These are phyloP conservation scores for Moesziomyces aphidis DNA, from an alignment of 1,284 basidiomycete species.

Conservation along the genomic window DNA sequence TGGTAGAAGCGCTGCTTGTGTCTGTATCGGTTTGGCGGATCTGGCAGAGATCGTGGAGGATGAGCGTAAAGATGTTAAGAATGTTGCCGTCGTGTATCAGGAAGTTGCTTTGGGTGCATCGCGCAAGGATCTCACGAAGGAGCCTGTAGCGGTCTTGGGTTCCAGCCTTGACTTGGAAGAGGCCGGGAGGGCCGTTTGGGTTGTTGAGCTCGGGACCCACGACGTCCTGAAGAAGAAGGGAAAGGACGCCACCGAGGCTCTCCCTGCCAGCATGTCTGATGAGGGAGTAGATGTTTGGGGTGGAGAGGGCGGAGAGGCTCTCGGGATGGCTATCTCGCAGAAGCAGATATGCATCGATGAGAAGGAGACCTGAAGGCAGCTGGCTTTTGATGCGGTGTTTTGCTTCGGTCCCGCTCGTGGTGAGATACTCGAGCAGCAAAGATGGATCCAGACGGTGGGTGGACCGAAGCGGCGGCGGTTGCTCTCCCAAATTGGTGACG, in stretches of 20 bases:
- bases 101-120: conserved; percentile 17
- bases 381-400: conserved; percentile 13
- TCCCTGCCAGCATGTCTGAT: conserved; percentile 14
- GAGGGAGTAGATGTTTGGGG: conserved; percentile 21
- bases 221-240: conserved; percentile 32
- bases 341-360: conserved; percentile 35
- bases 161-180: conserved; percentile 32
- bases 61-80: conserved; percentile 34
- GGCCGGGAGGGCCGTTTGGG: conserved; percentile 16
- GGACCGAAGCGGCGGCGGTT: not conserved
- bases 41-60: conserved; percentile 33
- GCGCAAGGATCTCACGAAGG: conserved; percentile 25
- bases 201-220: conserved; percentile 20
- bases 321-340: conserved; percentile 28
- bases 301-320: conserved; percentile 21
- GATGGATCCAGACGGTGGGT: conserved; percentile 4
- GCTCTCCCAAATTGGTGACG: not conserved
- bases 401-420: conserved; percentile 4
- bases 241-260: conserved; percentile 25
- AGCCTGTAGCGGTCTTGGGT: conserved; percentile 33
- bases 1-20: not conserved
- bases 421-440: conserved; percentile 25
- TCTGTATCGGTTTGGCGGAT: conserved; percentile 6
- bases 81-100: conserved; percentile 24
- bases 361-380: conserved; percentile 14